Evolutionary conservation across 164 flowering plant genomes (phyloP), one percentile per base, ranked within the genome.

Genomic region (Magnolia changhungtana): DNA sequence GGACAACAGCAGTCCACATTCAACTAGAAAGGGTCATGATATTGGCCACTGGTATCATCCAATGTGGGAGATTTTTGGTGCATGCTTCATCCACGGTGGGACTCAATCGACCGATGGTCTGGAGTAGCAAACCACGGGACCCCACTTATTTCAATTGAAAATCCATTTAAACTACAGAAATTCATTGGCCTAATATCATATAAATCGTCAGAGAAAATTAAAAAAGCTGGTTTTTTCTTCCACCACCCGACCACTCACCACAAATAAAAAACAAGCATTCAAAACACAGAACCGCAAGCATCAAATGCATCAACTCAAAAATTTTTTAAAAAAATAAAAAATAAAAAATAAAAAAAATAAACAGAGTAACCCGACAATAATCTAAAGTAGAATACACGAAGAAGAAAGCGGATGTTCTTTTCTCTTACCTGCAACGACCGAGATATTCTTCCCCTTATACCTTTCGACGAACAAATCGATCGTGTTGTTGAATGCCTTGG

Each of bases 391-490:
- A 50, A 16, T 24, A 8, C 1, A 2, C 10, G 19, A 7, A 72
- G 11, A 45, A 37, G 45, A 37, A 21, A 72, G 69, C 69, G 5
- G 21, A 66, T 66, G 45, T 14, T 55, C 13, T 27, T 66, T 66
- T 21, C 51, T 65, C 37, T 72, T 79, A 92, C 98, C 98, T 82
- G 98, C 98, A 74, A 95, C 97, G 20, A 92, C 96, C 9, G 98
- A 89, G 72, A 95, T 91, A 83, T 91, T 85, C 75, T 84, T 89
- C 73, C 78, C 89, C 76, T 86, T 89, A 83, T 93, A 95, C 67
- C 97, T 83, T 86, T 93, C 97, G 19, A 93, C 92, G 79, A 93
- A 95, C 86, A 95, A 77, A 83, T 95, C 97, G 24, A 95, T 80
- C 1, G 98, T 90, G 85, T 93, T 86, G 77, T 88, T 92, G 85